phyloP scores from a whole-genome alignment of 192 early-diverging fungal species.

The Lobulomyces angularis region DNA sequence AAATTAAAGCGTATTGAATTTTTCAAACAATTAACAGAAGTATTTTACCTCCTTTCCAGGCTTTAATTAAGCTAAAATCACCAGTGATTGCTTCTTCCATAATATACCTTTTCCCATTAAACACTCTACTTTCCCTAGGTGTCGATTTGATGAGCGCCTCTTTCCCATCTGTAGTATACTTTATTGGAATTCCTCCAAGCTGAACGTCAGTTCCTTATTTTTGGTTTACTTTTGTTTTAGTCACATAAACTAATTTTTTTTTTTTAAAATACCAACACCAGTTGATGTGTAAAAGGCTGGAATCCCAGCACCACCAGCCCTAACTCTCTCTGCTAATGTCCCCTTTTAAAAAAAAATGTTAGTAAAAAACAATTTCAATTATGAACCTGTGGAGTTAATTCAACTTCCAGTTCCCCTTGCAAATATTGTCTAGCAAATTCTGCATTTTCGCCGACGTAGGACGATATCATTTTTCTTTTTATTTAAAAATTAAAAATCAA shows the following conservation, averaged over 20 bases:
- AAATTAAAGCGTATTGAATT: slow-evolving; percentile 50
- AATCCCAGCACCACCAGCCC: slow-evolving; percentile 64
- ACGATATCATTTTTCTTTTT: slow-evolving; percentile 66
- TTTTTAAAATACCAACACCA: too few species aligned
- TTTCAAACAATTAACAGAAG: slow-evolving; percentile 58
- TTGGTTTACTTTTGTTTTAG: too few species aligned
- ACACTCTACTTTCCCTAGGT: slow-evolving; percentile 54
- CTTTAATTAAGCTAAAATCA: slow-evolving; percentile 65
- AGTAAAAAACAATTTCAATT: neutral
- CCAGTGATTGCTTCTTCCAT: slow-evolving; percentile 67
- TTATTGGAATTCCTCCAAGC: slow-evolving; percentile 61
- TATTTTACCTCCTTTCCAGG: too few species aligned
- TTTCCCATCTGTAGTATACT: slow-evolving; percentile 44
- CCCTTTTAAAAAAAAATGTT: too few species aligned
- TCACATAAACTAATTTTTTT: too few species aligned
- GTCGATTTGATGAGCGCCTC: slow-evolving; percentile 37
- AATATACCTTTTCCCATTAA: slow-evolving; percentile 54
- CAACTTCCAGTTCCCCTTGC: slow-evolving; percentile 66
- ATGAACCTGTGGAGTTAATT: slow-evolving; percentile 53
- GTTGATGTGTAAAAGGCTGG: slow-evolving; percentile 61
- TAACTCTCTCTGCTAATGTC: slow-evolving; percentile 62
- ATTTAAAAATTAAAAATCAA: slow-evolving; percentile 47
- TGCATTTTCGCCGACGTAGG: slow-evolving; percentile 69
- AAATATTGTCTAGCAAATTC: slow-evolving; percentile 73
- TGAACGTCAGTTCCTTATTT: slow-evolving; percentile 58